phyloP scores from a whole-genome alignment of 1,139 yeast genomes.

The Kazachstania sp. region DNA sequence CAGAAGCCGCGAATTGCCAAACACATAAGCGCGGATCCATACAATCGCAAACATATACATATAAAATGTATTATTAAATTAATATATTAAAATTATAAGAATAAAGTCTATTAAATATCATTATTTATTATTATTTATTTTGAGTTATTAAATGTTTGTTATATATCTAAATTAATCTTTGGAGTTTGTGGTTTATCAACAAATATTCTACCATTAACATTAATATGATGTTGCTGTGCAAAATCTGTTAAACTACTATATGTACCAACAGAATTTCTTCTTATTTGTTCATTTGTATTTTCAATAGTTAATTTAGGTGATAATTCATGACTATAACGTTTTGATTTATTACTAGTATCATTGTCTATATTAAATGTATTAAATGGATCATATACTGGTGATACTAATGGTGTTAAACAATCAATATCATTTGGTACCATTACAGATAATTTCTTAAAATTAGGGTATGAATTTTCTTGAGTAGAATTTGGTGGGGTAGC shows the following conservation, averaged over 20 bases:
- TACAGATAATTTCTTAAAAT: neutral
- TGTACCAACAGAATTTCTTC: constrained; percentile 21
- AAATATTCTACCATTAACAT: constrained; percentile 17
- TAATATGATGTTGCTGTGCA: constrained; percentile 15
- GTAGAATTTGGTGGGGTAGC: neutral
- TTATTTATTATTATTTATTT: neutral
- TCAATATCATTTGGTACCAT: constrained; percentile 3
- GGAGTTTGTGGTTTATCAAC: constrained; percentile 21
- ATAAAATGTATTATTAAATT: too few species aligned
- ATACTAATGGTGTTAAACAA: neutral
- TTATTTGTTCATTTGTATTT: constrained; percentile 24
- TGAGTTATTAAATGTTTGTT: neutral
- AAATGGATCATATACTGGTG: neutral
- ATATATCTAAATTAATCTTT: constrained; percentile 12
- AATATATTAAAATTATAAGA: too few species aligned
- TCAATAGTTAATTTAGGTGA: constrained; percentile 17
- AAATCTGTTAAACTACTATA: constrained; percentile 18
- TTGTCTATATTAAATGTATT: neutral
- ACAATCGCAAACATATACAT: too few species aligned
- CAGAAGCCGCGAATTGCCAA: too few species aligned
- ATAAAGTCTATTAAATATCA: too few species aligned
- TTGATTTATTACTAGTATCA: neutral
- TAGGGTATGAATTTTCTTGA: neutral
- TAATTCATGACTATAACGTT: constrained; percentile 7
- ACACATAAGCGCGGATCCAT: too few species aligned